Evolutionary conservation across 768 basidiomycete species (phyloP).

Genomic region (Dendrothele bispora): DNA sequence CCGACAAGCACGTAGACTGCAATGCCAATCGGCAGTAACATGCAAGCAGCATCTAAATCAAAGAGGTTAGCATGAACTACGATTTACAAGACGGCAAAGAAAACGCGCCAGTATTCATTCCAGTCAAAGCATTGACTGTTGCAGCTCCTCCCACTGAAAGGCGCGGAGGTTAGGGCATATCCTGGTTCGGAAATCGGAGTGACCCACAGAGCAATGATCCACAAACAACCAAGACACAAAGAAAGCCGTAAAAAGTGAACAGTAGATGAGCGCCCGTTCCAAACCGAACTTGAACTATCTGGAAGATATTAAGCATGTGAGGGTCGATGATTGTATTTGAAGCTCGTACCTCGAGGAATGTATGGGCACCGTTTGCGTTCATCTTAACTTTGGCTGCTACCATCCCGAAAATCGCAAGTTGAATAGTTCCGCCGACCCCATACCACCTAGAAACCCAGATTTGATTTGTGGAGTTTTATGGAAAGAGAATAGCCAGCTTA

Average conservation of each 20-base stretch:
- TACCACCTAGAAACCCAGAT: conserved; percentile 38
- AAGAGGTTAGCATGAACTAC: not conserved
- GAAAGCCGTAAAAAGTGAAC: conserved; percentile 52
- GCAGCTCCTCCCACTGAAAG: conserved; percentile 43
- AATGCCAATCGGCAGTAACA: conserved; percentile 45
- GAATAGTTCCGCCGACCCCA: conserved; percentile 51
- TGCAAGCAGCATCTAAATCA: conserved; percentile 39
- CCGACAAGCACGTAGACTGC: conserved; percentile 41
- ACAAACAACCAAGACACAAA: conserved; percentile 51
- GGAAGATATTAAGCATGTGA: not conserved
- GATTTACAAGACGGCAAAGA: no score
- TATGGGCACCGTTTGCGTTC: conserved; percentile 59
- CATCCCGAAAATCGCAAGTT: conserved; percentile 53
- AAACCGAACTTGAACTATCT: conserved; percentile 51
- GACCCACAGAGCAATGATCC: conserved; percentile 47
- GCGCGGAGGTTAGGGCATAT: not conserved
- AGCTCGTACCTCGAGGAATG: conserved; percentile 47
- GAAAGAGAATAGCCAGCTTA: conserved; percentile 12
- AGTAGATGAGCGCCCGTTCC: conserved; percentile 46
- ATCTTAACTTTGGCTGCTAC: conserved; percentile 57
- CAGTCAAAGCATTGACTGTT: conserved; percentile 43
- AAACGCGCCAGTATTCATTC: conserved; percentile 33
- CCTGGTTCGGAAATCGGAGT: not conserved
- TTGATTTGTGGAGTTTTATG: not conserved
- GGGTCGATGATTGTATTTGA: not conserved